Conservation (phyloP, 805 yeast species). For the Pichia ethanolica region DNA sequence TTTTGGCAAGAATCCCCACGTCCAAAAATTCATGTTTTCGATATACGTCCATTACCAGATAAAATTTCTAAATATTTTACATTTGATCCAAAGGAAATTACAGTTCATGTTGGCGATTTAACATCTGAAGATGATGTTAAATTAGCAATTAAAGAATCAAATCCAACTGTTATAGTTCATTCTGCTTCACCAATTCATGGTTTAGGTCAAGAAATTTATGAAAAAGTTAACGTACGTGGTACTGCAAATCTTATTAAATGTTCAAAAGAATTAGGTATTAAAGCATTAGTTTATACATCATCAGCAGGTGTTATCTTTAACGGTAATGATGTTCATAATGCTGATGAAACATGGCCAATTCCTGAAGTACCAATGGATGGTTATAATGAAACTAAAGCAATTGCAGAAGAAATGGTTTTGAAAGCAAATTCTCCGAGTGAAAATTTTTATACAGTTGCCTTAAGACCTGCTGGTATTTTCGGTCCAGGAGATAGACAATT, state of each 20-base stretch:
- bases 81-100: slow-evolving; percentile 52
- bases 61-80: slow-evolving; percentile 64
- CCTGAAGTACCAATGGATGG: slow-evolving; percentile 93
- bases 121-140: slow-evolving; percentile 65
- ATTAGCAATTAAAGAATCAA: slow-evolving; percentile 48
- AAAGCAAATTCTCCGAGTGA: slow-evolving; percentile 54
- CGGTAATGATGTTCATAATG: slow-evolving; percentile 88
- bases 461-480: slow-evolving; percentile 96
- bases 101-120: slow-evolving; percentile 74
- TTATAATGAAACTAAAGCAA: slow-evolving; percentile 89
- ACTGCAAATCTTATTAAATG: slow-evolving; percentile 67
- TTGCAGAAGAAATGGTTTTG: slow-evolving; percentile 78
- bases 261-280: slow-evolving; percentile 42
- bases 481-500: slow-evolving; percentile 98
- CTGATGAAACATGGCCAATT: slow-evolving; percentile 90
- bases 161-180: slow-evolving; percentile 78
- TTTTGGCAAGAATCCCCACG: slow-evolving; percentile 58
- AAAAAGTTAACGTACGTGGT: slow-evolving; percentile 86
- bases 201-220: slow-evolving; percentile 69
- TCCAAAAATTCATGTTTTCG: slow-evolving; percentile 80
- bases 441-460: slow-evolving; percentile 67
- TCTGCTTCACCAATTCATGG: slow-evolving; percentile 98
- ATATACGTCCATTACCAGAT: slow-evolving; percentile 81
- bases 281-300: slow-evolving; percentile 85
- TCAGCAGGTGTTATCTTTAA: slow-evolving; percentile 96